A percentile compares a stretch with the other conserved stretches of the same genome.
phyloP scores from a whole-genome alignment of 2,329 filamentous ascomycete species.

The Geoglossum cookeanum region DNA sequence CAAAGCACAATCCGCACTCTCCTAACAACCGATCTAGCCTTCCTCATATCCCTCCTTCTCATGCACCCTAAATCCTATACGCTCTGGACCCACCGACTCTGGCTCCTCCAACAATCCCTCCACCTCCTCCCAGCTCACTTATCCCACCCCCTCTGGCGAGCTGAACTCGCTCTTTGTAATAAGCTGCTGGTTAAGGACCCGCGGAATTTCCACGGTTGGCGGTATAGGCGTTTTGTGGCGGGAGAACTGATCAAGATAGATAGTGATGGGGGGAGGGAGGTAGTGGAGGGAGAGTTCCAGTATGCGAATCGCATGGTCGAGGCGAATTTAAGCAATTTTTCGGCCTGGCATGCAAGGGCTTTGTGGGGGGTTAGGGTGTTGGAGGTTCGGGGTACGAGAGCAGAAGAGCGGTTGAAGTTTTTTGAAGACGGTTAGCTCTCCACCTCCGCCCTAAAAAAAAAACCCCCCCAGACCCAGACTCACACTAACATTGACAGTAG shows the following conservation, averaged over 20 bases:
- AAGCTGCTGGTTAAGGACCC: slow-evolving; percentile 80
- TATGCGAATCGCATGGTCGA: slow-evolving; percentile 84
- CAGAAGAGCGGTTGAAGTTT: slow-evolving; percentile 43
- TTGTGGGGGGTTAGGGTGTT: slow-evolving; percentile 64
- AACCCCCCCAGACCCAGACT: no score
- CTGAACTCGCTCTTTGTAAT: slow-evolving; percentile 61
- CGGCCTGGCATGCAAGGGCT: slow-evolving; percentile 84
- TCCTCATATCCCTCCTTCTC: slow-evolving; percentile 67
- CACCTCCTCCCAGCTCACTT: slow-evolving; percentile 34
- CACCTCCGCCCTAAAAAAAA: not conserved
- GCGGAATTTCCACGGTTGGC: slow-evolving; percentile 94
- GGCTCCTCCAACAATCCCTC: slow-evolving; percentile 60
- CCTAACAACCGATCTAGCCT: slow-evolving; percentile 56
- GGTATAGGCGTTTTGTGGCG: slow-evolving; percentile 67
- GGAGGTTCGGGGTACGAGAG: slow-evolving; percentile 46
- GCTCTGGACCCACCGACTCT: slow-evolving; percentile 94
- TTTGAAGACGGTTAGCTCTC: slow-evolving; percentile 43
- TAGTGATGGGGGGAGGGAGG: slow-evolving; percentile 28
- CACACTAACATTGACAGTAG: slow-evolving; percentile 21
- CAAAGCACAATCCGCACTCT: slow-evolving; percentile 63
- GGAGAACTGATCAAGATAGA: slow-evolving; percentile 44
- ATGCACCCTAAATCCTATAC: slow-evolving; percentile 95
- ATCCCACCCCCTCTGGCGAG: slow-evolving; percentile 56
- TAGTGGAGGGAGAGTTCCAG: slow-evolving; percentile 64
- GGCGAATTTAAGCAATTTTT: slow-evolving; percentile 82